phyloP scores from a whole-genome alignment of 306 rosid genomes.

The Sesbania bispinosa region DNA sequence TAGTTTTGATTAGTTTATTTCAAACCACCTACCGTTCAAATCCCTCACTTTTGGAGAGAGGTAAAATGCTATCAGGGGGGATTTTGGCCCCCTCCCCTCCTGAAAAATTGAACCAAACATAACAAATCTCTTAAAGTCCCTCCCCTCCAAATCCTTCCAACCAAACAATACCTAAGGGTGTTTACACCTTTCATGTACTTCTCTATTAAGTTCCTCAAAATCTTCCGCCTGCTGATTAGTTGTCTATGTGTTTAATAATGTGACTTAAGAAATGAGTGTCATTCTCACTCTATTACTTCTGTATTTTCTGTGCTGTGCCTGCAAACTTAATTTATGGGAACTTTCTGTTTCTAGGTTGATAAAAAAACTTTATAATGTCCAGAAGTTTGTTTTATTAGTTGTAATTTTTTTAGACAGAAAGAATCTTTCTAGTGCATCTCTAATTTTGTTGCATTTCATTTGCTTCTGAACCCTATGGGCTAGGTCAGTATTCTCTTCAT shows the following conservation, averaged over 20 bases:
- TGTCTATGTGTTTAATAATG: neutral
- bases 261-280: no score
- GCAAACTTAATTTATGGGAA: neutral
- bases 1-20: no score
- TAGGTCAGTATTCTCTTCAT: neutral
- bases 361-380: neutral
- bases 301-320: no score
- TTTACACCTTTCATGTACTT: neutral
- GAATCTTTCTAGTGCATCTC: neutral
- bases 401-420: neutral
- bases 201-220: neutral
- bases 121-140: no score
- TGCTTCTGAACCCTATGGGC: neutral
- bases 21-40: no score
- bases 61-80: no score
- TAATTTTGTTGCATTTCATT: constrained; percentile 3
- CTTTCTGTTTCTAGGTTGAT: neutral
- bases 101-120: no score
- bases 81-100: no score
- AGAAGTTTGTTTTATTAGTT: neutral
- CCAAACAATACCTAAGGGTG: no score
- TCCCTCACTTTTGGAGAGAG: no score
- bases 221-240: neutral
- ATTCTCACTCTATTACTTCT: no score
- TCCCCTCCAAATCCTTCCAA: no score